These are phyloP conservation scores for Fraxinus greggii DNA, from an alignment of 305 asterid genomes.

Conservation along the genomic window DNA sequence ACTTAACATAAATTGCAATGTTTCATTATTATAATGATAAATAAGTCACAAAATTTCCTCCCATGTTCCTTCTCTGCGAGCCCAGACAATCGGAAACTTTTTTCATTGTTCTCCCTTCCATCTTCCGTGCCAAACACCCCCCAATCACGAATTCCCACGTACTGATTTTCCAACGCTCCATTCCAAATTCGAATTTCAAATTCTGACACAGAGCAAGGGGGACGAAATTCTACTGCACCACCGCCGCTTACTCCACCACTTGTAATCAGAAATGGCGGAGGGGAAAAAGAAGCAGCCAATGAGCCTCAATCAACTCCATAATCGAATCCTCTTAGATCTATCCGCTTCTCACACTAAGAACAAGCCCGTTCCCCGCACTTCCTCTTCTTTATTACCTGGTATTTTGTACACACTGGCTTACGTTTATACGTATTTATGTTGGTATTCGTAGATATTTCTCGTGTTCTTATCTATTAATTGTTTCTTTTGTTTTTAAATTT, in stretches of 20 bases:
- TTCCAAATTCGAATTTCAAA: constrained; percentile 34
- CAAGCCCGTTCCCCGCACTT: constrained; percentile 14
- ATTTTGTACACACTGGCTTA: not conserved
- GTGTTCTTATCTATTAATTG: not conserved
- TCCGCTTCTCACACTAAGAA: constrained; percentile 60
- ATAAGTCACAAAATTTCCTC: not conserved
- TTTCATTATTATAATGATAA: too few relatives aligned
- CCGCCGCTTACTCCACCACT: constrained; percentile 3
- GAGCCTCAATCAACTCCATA: constrained; percentile 81
- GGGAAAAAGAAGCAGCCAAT: constrained; percentile 41
- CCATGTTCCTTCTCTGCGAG: not conserved
- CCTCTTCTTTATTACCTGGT: not conserved
- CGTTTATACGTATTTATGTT: not conserved
- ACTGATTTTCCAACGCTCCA: not conserved
- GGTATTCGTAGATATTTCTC: not conserved
- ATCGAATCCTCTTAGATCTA: constrained; percentile 47
- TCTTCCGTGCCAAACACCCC: too few relatives aligned
- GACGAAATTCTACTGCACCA: constrained; percentile 20
- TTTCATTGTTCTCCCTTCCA: too few relatives aligned
- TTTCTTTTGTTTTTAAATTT: constrained; percentile 16
- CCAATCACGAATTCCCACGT: too few relatives aligned
- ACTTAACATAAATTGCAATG: too few relatives aligned
- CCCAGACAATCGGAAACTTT: not conserved
- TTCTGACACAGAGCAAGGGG: constrained; percentile 34
- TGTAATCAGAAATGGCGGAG: constrained; percentile 50